phyloP scores from a whole-genome alignment of 768 basidiomycete species.

The Leucocoprinus leucothites region DNA sequence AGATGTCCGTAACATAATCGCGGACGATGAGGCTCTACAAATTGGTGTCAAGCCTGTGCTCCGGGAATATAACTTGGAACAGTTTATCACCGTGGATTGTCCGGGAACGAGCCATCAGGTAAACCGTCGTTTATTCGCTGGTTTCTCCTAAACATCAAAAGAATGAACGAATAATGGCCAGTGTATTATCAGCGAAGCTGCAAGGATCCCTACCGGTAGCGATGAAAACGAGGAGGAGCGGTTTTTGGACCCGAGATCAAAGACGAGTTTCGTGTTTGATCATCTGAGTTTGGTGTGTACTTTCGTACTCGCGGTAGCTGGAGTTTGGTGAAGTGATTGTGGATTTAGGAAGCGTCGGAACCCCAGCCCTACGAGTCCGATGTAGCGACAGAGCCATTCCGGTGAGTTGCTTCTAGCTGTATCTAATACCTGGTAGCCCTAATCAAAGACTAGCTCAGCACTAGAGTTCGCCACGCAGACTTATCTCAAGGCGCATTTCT shows the following conservation, averaged over 20 bases:
- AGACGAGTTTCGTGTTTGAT: slow-evolving; percentile 79
- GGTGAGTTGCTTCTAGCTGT: slow-evolving; percentile 41
- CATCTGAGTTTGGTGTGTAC: slow-evolving; percentile 74
- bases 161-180: slow-evolving; percentile 27
- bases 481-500: slow-evolving; percentile 81
- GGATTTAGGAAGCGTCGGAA: slow-evolving; percentile 71
- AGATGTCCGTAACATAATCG: slow-evolving; percentile 91
- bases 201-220: slow-evolving; percentile 39
- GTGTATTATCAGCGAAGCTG: slow-evolving; percentile 81
- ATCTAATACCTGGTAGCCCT: background rate
- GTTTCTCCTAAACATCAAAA: slow-evolving; percentile 15
- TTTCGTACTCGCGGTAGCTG: background rate
- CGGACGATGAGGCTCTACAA: slow-evolving; percentile 82
- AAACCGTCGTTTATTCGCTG: slow-evolving; percentile 19
- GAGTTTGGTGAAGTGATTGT: slow-evolving; percentile 8
- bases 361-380: slow-evolving; percentile 60
- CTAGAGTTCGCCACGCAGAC: slow-evolving; percentile 64
- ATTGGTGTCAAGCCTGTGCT: slow-evolving; percentile 75
- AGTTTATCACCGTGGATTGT: slow-evolving; percentile 87
- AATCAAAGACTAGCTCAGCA: slow-evolving; percentile 46
- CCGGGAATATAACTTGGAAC: slow-evolving; percentile 81
- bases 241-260: slow-evolving; percentile 82
- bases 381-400: slow-evolving; percentile 66
- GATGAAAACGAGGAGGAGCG: slow-evolving; percentile 51
- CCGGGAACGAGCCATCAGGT: slow-evolving; percentile 76